Evolutionary conservation across 129 eudicot species (phyloP).

Genomic region (Pulicaria dysenterica): DNA sequence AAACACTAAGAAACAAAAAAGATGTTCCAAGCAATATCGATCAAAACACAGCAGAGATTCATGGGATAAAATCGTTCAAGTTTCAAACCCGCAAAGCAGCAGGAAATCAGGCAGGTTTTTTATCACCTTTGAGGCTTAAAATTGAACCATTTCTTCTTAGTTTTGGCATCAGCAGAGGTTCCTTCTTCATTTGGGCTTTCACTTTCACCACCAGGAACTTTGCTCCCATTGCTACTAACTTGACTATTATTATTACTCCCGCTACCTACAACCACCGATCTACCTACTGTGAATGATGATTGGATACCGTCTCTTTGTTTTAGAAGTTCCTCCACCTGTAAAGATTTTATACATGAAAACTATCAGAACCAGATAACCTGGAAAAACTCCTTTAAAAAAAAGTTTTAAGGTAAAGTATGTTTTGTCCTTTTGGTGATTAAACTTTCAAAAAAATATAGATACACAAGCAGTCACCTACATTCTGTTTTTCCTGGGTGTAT

Average conservation of each 20-base stretch:
- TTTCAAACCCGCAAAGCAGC: not conserved
- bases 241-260: slow-evolving; percentile 44
- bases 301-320: slow-evolving; percentile 85
- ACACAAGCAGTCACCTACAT: slow-evolving; percentile 51
- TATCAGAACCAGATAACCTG: not conserved
- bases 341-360: not conserved
- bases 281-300: slow-evolving; percentile 68
- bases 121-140: slow-evolving; percentile 74
- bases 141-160: slow-evolving; percentile 80
- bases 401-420: too few species aligned
- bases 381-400: too few species aligned
- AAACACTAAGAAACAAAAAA: not conserved
- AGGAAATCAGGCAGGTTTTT: slow-evolving; percentile 36
- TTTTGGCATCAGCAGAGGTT: slow-evolving; percentile 69
- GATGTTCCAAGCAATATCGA: not conserved
- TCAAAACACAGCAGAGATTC: not conserved
- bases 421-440: not conserved
- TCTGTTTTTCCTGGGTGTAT: slow-evolving; percentile 92
- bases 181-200: slow-evolving; percentile 73
- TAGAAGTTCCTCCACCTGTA: slow-evolving; percentile 95
- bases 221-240: slow-evolving; percentile 51
- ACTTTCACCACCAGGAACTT: slow-evolving; percentile 54
- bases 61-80: slow-evolving; percentile 13
- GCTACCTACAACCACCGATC: slow-evolving; percentile 45
- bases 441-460: not conserved